Base-by-base conservation (phyloP, 805 yeast genomes). In the Henningerozyma blattae region DNA sequence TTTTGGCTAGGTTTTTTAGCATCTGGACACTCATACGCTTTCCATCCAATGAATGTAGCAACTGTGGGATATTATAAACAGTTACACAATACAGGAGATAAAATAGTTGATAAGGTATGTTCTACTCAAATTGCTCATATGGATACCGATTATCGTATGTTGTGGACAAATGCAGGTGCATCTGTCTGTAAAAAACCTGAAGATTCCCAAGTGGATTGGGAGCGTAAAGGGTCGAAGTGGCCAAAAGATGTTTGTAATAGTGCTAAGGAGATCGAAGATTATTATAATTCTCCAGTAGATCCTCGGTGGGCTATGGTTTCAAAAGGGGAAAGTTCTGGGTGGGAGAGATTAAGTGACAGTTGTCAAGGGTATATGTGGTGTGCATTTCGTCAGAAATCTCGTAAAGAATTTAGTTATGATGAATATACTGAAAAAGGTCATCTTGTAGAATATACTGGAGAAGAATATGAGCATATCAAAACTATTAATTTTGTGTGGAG, bases 1-100 rank as follows among this genome's bases (percentile, higher is more conserved):
- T 74, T 77, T 46, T 78, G 87, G 86, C 50, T 80, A 22, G 80
- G 80, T 2, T 68, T 71, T 49, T 42, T 67, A 4, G 50, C 64
- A 18, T 37, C 53, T 5, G 63, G 61, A 5, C 46, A 53, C 31
- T 47, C 52, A 18, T 62, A 61, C 39, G 55, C 54, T 15, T 55
- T 61, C 29, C 52, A 60, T 37, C 42, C 53, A 8, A 34, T 43
- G 13, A 49, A 47, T 30, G 61, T 14, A 20, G 24, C 62, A n/a
- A 57, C 58, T 4, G 45, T 59, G 5, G 47, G 59, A 15, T 62
- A 64, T 19, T 48, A 51, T 27, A 5, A 56, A 15, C 18, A 24
- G 31, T 28, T 43, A 47, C 2, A 34, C 30, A 18, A 24, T 8
- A 24, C 12, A 6, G 5, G 15, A 5, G 27, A 15, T 13, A 19